phyloP scores from a whole-genome alignment of 805 yeast genomes.

The Metschnikowia cubensis region DNA sequence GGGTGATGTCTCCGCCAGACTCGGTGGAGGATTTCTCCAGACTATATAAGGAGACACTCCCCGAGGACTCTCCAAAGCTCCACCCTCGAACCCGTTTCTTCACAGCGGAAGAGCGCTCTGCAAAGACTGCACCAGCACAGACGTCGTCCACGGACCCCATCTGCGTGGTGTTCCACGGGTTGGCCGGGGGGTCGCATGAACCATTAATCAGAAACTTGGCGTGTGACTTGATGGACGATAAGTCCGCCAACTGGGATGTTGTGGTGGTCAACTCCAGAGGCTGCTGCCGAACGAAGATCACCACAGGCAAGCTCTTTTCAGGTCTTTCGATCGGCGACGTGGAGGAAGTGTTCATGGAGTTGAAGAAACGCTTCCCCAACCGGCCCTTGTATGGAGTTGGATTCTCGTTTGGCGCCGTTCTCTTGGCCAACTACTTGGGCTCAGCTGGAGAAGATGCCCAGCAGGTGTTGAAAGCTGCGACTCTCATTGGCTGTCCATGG shows the following conservation, averaged over 20 bases:
- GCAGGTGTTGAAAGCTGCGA: slow-evolving; percentile 45
- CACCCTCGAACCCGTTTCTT: slow-evolving; percentile 55
- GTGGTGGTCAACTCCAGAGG: slow-evolving; percentile 74
- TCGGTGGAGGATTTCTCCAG: slow-evolving; percentile 23
- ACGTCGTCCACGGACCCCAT: slow-evolving; percentile 48
- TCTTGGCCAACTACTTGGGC: slow-evolving; percentile 69
- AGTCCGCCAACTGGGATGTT: slow-evolving; percentile 48
- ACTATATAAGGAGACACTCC: slow-evolving; percentile 27
- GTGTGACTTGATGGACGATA: slow-evolving; percentile 26
- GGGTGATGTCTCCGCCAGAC: slow-evolving; percentile 45
- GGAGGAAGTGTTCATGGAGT: slow-evolving; percentile 48
- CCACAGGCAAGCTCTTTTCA: slow-evolving; percentile 66
- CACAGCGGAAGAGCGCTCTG: slow-evolving; percentile 41
- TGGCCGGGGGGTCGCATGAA: slow-evolving; percentile 85
- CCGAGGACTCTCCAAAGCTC: slow-evolving; percentile 34
- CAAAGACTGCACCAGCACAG: slow-evolving; percentile 11
- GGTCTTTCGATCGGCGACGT: slow-evolving; percentile 73
- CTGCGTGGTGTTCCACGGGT: slow-evolving; percentile 66
- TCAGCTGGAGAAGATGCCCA: slow-evolving; percentile 42
- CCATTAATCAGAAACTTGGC: slow-evolving; percentile 63
- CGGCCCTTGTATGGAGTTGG: slow-evolving; percentile 69
- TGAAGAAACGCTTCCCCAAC: slow-evolving; percentile 51
- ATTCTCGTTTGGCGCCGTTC: slow-evolving; percentile 73
- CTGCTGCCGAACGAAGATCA: slow-evolving; percentile 64
- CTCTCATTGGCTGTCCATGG: slow-evolving; percentile 67